Evolutionary conservation across 192 early-diverging fungal genomes (phyloP), one percentile per base, ranked within the genome.

Genomic region (Rhizoclosmatium globosum): DNA sequence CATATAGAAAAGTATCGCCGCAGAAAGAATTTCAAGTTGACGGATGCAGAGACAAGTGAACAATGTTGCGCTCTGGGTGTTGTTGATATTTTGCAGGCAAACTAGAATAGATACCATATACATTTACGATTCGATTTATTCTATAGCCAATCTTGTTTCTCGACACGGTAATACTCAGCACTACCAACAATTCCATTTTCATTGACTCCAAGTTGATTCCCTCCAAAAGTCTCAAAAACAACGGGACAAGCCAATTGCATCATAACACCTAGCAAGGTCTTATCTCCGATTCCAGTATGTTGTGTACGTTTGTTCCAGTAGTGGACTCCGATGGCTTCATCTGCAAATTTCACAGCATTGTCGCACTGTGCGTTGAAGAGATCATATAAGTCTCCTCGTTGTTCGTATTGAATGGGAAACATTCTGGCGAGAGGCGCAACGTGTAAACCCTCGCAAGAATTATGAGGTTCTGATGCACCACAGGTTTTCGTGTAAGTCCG

Each of bases 261-360:
- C 38, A 82, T 70, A 15, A 60, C 53, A 7, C n/a, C 82, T 9
- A 82, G 45, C 45, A 76, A 48, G 15, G 77, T 70, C 1, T 79
- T 68, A 31, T 46, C 39, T 2, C 61, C 39, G 17, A 68, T 19
- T 3, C 11, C 59, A 31, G 46, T 58, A 21, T 62, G 15, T 11
- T 64, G 50, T 9, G 71, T 66, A 45, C 69, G 45, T 38, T 82
- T 82, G 73, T 82, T 64, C 82, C 82, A 83, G 71, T 76, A 83
- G 46, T 83, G 82, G 39, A 83, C 41, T 11, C 78, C 82, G 1
- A 83, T 42, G 39, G 78, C 71, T 48, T 58, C 42, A 15, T 61
- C 41, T 65, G 71, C 56, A 56, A 82, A 31, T 39, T 19, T 4
- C 21, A 23, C 60, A 19, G 60, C 60, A 7, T 7, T 21, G 0